Percentiles rank a stretch among this genome's conserved stretches.
Evolutionary conservation across 371 early-diverging fungal genomes (phyloP).

Genomic region (Umbelopsis sp.): DNA sequence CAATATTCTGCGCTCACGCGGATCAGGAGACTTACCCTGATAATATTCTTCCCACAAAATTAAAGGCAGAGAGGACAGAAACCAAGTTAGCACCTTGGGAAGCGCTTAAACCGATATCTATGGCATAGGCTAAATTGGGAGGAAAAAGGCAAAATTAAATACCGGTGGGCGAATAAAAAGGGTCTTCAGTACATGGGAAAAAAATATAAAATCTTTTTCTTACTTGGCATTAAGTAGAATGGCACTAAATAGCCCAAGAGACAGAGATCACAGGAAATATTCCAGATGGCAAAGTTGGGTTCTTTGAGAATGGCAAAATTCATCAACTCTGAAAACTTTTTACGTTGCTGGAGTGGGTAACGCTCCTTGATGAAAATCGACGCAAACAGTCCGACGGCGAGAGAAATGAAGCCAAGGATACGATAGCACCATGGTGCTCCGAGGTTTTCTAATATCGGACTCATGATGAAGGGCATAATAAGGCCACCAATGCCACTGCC

Average conservation of each 20-base stretch:
- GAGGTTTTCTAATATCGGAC: conserved; percentile 56
- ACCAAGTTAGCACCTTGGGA: conserved; percentile 39
- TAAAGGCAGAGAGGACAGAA: conserved; percentile 36
- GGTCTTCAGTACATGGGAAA: not conserved
- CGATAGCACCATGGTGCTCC: conserved; percentile 29
- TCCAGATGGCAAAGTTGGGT: conserved; percentile 34
- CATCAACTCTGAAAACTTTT: conserved; percentile 19
- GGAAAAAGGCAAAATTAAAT: not conserved
- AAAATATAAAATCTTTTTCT: not conserved
- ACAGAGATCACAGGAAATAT: conserved; percentile 35
- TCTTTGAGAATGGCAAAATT: conserved; percentile 28
- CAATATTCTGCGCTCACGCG: not conserved
- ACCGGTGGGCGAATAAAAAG: not conserved
- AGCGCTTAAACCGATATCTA: conserved; percentile 32
- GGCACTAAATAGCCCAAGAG: conserved; percentile 44
- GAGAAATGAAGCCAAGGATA: not conserved
- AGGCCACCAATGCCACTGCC: conserved; percentile 80
- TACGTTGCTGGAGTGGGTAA: not conserved
- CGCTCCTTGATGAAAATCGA: conserved; percentile 16
- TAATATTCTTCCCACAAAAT: conserved; percentile 37
- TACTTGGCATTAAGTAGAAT: conserved; percentile 44
- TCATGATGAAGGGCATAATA: conserved; percentile 61
- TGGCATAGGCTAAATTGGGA: conserved; percentile 30
- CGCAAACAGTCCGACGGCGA: conserved; percentile 5
- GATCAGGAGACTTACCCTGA: conserved; percentile 29